Percentiles rank a stretch among this genome's conserved stretches.
phyloP scores from a whole-genome alignment of 164 flowering plant genomes.

The Annona squamosa region DNA sequence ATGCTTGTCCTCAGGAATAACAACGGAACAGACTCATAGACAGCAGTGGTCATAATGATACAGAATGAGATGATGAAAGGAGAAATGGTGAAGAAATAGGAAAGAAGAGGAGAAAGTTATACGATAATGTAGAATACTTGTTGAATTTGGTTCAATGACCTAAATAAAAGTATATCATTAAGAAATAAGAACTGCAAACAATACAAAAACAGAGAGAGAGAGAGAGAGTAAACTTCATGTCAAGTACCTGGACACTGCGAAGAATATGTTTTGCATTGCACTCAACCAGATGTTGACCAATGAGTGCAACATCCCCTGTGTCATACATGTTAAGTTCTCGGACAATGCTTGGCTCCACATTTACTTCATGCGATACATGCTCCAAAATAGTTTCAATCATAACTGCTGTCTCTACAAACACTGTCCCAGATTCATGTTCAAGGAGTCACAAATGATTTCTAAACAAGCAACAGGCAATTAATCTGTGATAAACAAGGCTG shows the following conservation, averaged over 20 bases:
- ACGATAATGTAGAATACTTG: too few species aligned
- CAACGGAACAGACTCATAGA: too few species aligned
- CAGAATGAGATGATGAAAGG: too few species aligned
- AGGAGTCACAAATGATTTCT: background rate
- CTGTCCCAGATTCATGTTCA: slow-evolving; percentile 2
- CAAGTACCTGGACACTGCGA: slow-evolving; percentile 6
- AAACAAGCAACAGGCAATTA: background rate
- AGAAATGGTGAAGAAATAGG: too few species aligned
- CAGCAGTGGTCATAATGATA: too few species aligned
- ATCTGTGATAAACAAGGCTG: background rate
- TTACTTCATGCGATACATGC: slow-evolving; percentile 4
- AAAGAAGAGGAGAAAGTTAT: too few species aligned
- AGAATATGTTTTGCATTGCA: slow-evolving; percentile 5
- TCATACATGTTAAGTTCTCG: slow-evolving; percentile 7
- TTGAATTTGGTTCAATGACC: too few species aligned
- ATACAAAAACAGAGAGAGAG: too few species aligned
- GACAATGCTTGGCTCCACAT: background rate
- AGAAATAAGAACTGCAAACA: too few species aligned
- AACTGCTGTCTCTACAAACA: slow-evolving; percentile 7
- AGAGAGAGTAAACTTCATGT: too few species aligned
- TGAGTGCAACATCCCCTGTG: slow-evolving; percentile 1
- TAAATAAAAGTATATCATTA: too few species aligned
- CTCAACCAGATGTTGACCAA: slow-evolving; percentile 6
- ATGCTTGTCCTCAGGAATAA: too few species aligned
- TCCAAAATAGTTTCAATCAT: slow-evolving; percentile 8